Conservation (phyloP, 2,329 filamentous ascomycete species). For the Alternaria arbusti region DNA sequence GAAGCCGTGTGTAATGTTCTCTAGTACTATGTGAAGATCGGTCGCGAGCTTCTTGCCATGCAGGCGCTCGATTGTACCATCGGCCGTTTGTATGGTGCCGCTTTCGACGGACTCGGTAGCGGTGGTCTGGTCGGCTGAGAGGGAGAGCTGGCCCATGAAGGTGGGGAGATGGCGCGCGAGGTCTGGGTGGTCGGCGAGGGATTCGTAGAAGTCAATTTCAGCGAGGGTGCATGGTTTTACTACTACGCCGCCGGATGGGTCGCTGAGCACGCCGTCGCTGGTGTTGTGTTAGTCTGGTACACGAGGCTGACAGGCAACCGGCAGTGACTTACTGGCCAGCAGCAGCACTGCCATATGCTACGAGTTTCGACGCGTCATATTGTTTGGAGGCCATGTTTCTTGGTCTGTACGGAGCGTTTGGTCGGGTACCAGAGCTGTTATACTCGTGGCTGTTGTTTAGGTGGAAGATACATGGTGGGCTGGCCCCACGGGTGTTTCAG, state of each 20-base stretch:
- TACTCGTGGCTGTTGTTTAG: neutral
- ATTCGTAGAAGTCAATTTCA: conserved; percentile 91
- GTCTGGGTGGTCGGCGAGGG: conserved; percentile 69
- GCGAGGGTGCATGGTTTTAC: conserved; percentile 90
- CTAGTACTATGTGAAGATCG: conserved; percentile 79
- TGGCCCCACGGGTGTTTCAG: conserved; percentile 15
- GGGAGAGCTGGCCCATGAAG: conserved; percentile 79
- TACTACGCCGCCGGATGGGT: conserved; percentile 81
- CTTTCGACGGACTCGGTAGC: conserved; percentile 27
- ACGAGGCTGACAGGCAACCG: conserved; percentile 4
- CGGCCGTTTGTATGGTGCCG: conserved; percentile 35
- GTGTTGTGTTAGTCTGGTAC: conserved; percentile 5
- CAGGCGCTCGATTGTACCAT: conserved; percentile 46
- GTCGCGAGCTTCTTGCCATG: conserved; percentile 73
- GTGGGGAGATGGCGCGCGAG: conserved; percentile 83
- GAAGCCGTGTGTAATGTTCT: conserved; percentile 84
- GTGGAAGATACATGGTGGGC: conserved; percentile 9
- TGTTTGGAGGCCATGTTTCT: conserved; percentile 51
- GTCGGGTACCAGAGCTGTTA: conserved; percentile 2
- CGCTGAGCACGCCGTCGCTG: conserved; percentile 89
- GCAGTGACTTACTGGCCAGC: conserved; percentile 76
- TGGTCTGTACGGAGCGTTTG: neutral
- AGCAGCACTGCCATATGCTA: conserved; percentile 76
- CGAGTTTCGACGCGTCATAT: conserved; percentile 66
- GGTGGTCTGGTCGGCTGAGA: conserved; percentile 49